Evolutionary conservation across 2,329 filamentous ascomycete species (phyloP).

Genomic region (Lecanicillium sp.): DNA sequence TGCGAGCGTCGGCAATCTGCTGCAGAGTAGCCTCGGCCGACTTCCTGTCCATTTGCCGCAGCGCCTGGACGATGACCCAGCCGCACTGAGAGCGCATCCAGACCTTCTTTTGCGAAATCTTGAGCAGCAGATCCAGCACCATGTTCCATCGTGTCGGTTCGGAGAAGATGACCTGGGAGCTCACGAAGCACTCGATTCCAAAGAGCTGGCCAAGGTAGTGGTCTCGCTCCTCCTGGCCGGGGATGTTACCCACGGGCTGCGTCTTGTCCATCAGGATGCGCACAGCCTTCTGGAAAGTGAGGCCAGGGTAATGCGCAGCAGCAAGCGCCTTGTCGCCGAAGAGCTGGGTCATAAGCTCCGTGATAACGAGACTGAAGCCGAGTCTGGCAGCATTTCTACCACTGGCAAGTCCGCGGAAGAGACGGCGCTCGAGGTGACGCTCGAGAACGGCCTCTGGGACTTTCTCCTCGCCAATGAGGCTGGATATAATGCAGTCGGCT

Average conservation of each 20-base stretch:
- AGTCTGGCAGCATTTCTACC: slow-evolving; percentile 81
- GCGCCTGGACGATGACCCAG: slow-evolving; percentile 68
- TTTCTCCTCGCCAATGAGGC: slow-evolving; percentile 44
- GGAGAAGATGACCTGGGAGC: slow-evolving; percentile 65
- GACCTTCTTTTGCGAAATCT: slow-evolving; percentile 71
- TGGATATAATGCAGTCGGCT: slow-evolving; percentile 52
- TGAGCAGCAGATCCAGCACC: slow-evolving; percentile 67
- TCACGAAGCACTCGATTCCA: slow-evolving; percentile 78
- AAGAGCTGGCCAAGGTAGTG: slow-evolving; percentile 81
- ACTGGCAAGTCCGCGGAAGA: slow-evolving; percentile 86
- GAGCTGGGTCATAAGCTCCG: slow-evolving; percentile 70
- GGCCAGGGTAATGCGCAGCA: slow-evolving; percentile 41
- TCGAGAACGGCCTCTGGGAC: slow-evolving; percentile 48
- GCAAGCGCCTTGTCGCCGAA: slow-evolving; percentile 47
- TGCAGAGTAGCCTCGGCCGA: slow-evolving; percentile 58
- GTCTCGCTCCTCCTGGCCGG: slow-evolving; percentile 75
- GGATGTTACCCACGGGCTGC: slow-evolving; percentile 45
- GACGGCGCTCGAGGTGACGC: slow-evolving; percentile 56
- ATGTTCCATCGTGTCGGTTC: slow-evolving; percentile 55
- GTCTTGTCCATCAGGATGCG: slow-evolving; percentile 50
- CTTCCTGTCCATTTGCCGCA: slow-evolving; percentile 55
- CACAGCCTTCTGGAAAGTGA: slow-evolving; percentile 52
- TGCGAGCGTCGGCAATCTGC: slow-evolving; percentile 55
- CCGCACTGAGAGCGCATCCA: slow-evolving; percentile 89
- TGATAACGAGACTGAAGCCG: slow-evolving; percentile 83